Base-by-base conservation (phyloP, 345 rosid genomes). In the Carallia brachiata region DNA sequence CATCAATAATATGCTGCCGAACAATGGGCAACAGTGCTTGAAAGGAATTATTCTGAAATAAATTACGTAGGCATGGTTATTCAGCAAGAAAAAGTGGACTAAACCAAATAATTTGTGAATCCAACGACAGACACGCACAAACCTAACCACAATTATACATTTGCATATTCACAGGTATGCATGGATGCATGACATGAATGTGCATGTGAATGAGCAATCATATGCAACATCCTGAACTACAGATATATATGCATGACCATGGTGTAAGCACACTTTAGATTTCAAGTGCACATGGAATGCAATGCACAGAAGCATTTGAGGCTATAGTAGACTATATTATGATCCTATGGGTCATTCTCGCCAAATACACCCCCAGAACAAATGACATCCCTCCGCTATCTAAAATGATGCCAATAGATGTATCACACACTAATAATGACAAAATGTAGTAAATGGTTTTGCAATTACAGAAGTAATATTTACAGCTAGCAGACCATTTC, bases 1-100 rank as follows among this genome's bases (percentile, higher is more conserved):
- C 91, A 78, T 88, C 98, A 63, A 95, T 84, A 68, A 95, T 95
- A 77, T 57, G 92, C 80, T 89, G 86, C 81, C 87, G 90, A 71
- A 95, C 97, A 76, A 65, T 68, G 10, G 98, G 99, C 79, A 95
- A 74, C 68, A 92, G 66, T 18, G 68, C 84, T 86, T 89, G 99
- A 77, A 95, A 95, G n/a, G 90, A 70, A 73, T 61, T 71, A 81
- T 83, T 86, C 99, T 92, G 90, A 76, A 84, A 84, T 30, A 75
- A 77, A 78, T 54, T 27, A 44, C n/a, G 6, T 62, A 61, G 34
- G 64, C 17, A 61, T 65, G 60, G 75, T 61, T 44, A 68, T 28
- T 55, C 32, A 66, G 50, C 61, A 72, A 40, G 23, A 30, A 47
- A 66, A 18, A 15, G 6, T 18, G 57, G 44, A 23, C 12, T 59